Evolutionary conservation across 2,329 filamentous ascomycete genomes (phyloP).

Genomic region (Endoconidiophora polonica): DNA sequence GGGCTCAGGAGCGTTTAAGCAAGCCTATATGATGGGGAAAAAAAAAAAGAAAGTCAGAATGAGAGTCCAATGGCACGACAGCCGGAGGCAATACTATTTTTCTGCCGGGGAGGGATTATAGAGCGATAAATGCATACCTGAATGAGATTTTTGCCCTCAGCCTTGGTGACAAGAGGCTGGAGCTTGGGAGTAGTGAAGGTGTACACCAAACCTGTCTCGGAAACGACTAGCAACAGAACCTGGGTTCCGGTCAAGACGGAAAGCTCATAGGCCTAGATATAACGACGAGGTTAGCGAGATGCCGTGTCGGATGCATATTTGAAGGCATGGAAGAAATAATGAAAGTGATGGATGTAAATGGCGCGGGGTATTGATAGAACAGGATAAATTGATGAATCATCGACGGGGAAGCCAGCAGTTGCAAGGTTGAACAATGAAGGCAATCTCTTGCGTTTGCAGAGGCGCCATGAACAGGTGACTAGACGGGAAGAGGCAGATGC

Average conservation of each 20-base stretch:
- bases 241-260: slow-evolving; percentile 96
- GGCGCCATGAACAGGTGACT: too few relatives aligned
- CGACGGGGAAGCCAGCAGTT: background rate
- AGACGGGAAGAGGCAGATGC: background rate
- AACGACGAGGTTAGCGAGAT: slow-evolving; percentile 8
- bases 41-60: slow-evolving; percentile 5
- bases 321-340: too few relatives aligned
- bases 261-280: slow-evolving; percentile 72
- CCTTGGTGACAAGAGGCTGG: slow-evolving; percentile 92
- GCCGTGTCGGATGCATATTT: too few relatives aligned
- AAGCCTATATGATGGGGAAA: slow-evolving; percentile 46
- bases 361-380: too few relatives aligned
- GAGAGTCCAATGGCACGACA: background rate
- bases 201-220: slow-evolving; percentile 92
- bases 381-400: background rate
- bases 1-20: slow-evolving; percentile 89
- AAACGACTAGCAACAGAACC: slow-evolving; percentile 89
- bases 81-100: too few relatives aligned
- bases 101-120: background rate
- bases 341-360: too few relatives aligned
- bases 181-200: slow-evolving; percentile 98
- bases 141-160: slow-evolving; percentile 97
- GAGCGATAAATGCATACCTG: slow-evolving; percentile 47
- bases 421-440: too few relatives aligned
- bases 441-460: too few relatives aligned